phyloP scores from a whole-genome alignment of 257 asterid species.

The Solanum chmielewskii region DNA sequence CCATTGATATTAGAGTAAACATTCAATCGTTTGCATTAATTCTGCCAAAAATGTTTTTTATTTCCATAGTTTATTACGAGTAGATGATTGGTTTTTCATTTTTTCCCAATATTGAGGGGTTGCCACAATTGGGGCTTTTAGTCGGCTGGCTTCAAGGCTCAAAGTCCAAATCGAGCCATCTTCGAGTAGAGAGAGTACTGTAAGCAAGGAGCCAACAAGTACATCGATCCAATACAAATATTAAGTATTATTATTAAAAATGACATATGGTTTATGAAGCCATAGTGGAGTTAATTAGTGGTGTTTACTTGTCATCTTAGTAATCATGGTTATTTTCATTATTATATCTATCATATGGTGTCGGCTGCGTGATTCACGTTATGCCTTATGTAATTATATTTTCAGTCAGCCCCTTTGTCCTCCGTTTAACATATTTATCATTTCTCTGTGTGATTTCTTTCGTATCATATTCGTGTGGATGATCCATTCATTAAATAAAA shows the following conservation, averaged over 20 bases:
- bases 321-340: neutral
- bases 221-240: neutral
- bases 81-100: neutral
- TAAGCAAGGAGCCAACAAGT: neutral
- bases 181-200: neutral
- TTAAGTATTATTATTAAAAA: neutral
- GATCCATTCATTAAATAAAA: neutral
- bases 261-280: neutral
- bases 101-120: neutral
- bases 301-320: neutral
- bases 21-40: neutral
- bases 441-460: neutral
- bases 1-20: neutral
- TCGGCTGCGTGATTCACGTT: constrained; percentile 14
- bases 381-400: neutral
- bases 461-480: neutral
- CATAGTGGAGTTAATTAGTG: neutral
- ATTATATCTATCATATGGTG: neutral
- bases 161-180: neutral
- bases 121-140: neutral
- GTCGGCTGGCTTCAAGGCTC: neutral
- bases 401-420: neutral
- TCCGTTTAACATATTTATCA: neutral
- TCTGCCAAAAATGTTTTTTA: neutral
- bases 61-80: neutral